Base-by-base conservation (phyloP, 257 asterid species). In the Hygrophila difformis region DNA sequence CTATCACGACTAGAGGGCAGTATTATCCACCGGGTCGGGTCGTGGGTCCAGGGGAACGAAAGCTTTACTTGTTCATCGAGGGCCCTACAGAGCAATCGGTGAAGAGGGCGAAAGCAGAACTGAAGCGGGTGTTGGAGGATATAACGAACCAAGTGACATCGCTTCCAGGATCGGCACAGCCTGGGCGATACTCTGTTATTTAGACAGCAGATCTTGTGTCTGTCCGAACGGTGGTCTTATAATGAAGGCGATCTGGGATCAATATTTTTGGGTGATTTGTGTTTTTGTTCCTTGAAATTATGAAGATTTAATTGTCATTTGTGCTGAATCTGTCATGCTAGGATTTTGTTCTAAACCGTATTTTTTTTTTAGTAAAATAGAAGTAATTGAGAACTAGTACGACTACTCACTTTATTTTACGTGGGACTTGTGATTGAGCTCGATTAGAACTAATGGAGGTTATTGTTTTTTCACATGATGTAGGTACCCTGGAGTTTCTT, bases 11-110 rank as follows among this genome's bases (percentile, higher is more conserved):
- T 4, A 68, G 94, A 44, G 97, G 97, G 19, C 94, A 83, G 38
- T 83, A 23, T 58, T 73, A 68, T 54, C 84, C 93, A 14, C 81
- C 80, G 0, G 97, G 97, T n/a, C 82, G 26, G 81, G 39, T 54
- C 50, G 69, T 75, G 2, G 87, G 91, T 26, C 72, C 81, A 0
- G 84, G 84, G 58, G 94, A 87, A n/a, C 65, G 94, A 53, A 87
- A 83, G 79, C 79, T 87, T 26, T 87, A 83, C 55, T 68, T 87
- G 79, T 87, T 83, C 77, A 87, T 87, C 33, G 97, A 87, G 70
- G 97, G 94, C 12, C 93, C 94, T 2, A 80, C 87, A 0, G 93
- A 87, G 71, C 87, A 73, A 57, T 87, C 94, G 14, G 97, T 87
- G 49, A 87, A 80, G 77, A 71, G 86, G 60, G 97, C 97, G 8